Evolutionary conservation across 352 stramenopile species (phyloP), one percentile per base, ranked within the genome.

Genomic region (Phytophthora megakarya): DNA sequence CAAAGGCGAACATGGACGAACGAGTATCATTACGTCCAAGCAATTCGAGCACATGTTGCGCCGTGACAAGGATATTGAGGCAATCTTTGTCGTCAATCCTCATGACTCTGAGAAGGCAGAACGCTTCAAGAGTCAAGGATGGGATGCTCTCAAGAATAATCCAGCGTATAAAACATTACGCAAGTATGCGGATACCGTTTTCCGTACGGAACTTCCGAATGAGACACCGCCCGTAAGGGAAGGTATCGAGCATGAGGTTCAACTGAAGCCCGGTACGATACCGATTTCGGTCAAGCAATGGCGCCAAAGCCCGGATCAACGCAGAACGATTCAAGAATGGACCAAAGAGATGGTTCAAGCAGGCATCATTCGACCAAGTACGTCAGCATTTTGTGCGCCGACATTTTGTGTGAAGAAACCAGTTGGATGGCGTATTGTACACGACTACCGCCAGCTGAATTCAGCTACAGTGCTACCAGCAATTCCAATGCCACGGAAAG

Each of bases 341-440:
- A 62, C 60, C 25, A 68, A 61, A 57, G 35, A 62, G 21, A 68
- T 63, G 23, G 28, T 62, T 48, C 30, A 57, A 25, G 50, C 60
- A 13, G 46, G 33, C 15, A 56, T 57, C 25, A 62, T 52, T 58
- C 26, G 26, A 32, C 26, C 26, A 32, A 32, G 26, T 32, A 32
- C 26, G 26, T 32, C 26, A 32, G 26, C 26, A 5, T 32, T 32
- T 32, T 32, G 26, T 32, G 26, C 26, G 9, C 26, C 26, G 26
- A 32, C 26, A 9, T 32, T 32, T 9, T 32, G 26, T 32, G 26
- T 32, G 26, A 32, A 32, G 9, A 32, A 32, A 32, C 26, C 26
- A 32, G 26, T 32, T 32, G 26, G 26, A 10, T 32, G 26, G 26
- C 26, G 26, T 10, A 32, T 32, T 32, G 26, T 32, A 9, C 26